Base-by-base conservation (phyloP, 2,329 filamentous ascomycete genomes). In the Allantophomopsis cytisporea region DNA sequence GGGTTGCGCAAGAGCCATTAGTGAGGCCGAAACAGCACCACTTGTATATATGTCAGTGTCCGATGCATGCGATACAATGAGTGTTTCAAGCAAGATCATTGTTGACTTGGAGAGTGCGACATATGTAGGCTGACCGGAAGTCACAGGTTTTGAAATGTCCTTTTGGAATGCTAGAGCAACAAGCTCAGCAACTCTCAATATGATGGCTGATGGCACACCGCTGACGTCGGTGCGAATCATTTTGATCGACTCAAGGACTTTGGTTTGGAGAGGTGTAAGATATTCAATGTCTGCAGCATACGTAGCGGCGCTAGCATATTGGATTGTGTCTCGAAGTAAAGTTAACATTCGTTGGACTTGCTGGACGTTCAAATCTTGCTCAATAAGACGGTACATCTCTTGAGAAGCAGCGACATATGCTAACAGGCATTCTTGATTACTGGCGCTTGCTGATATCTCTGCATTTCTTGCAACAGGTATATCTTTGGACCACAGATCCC, bases 101-200 rank as follows among this genome's bases (percentile, higher is more conserved):
- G 81, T 77, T 15, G 75, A 74, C 57, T 91, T 94, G 1, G 88
- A 86, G 53, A 96, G 73, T 28, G 91, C 89, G 40, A 98, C 77
- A 54, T 87, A 96, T 0, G 86, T 94, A 6, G 85, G 82, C 41
- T 76, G 76, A 38, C 55, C 47, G 56, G 57, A 40, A 46, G 60
- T 40, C 44, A 58, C 16, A 43, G 52, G 40, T 41, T 62, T 52
- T 41, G 59, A 55, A 49, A 51, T 31, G 45, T 50, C 43, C 45
- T 53, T 12, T 54, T 59, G 44, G 48, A 84, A 88, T 1, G 85
- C 80, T 28, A 94, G 64, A 2, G 74, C 70, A 7, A 77, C 71
- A 43, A 94, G 76, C 37, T 83, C 73, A 1, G 85, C 74, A 8
- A 87, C 69, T 40, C 83, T 71, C 1, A 64, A 64, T 38, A 88